These are phyloP conservation scores for Eutrema heterophyllum DNA, from an alignment of 345 rosid genomes.

Conservation along the genomic window DNA sequence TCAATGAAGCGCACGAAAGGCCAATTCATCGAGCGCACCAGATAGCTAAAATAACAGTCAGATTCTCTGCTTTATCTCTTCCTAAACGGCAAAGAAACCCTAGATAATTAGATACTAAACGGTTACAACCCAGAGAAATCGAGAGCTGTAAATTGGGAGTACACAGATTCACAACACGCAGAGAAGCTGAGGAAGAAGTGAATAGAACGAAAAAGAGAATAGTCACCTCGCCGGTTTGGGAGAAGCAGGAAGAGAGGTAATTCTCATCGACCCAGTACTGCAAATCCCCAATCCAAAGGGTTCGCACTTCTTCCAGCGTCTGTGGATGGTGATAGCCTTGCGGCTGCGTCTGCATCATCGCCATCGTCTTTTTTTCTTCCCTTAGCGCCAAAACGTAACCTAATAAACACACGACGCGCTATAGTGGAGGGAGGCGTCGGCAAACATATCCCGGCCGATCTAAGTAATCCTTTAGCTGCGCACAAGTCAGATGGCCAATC, in stretches of 20 bases:
- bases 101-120: background rate
- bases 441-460: background rate
- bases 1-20: background rate
- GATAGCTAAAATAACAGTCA: background rate
- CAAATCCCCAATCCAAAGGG: constrained; percentile 98
- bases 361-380: constrained; percentile 19
- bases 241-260: constrained; percentile 84
- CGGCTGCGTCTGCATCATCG: constrained; percentile 35
- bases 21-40: background rate
- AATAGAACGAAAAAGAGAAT: too few species aligned
- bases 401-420: background rate
- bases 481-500: too few species aligned
- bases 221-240: constrained; percentile 91
- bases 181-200: background rate
- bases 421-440: background rate
- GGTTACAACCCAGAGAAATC: background rate
- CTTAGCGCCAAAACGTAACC: constrained; percentile 10
- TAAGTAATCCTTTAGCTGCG: too few species aligned
- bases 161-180: background rate
- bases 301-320: constrained; percentile 83
- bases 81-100: background rate
- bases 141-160: background rate
- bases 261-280: constrained; percentile 92
- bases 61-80: background rate
- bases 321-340: constrained; percentile 81